Conservation (phyloP, 2,329 filamentous ascomycete genomes). For the Arthrobotrys conoides region DNA sequence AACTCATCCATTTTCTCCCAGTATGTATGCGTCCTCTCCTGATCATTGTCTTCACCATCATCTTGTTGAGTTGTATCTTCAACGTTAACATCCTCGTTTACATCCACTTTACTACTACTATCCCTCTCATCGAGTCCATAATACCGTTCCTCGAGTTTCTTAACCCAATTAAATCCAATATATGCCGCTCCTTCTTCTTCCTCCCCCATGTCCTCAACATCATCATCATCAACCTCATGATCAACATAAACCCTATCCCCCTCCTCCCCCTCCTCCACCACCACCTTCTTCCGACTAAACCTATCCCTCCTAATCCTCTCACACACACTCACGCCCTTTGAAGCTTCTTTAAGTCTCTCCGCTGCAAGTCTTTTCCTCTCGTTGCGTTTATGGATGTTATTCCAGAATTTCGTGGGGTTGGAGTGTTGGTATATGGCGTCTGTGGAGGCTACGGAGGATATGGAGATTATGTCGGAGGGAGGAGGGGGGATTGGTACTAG, state of each 20-base stretch:
- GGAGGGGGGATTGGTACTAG: not conserved
- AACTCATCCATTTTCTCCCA: constrained; percentile 25
- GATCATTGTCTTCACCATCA: not conserved
- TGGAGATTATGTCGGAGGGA: not conserved
- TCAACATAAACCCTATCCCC: not conserved
- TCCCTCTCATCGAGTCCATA: not conserved
- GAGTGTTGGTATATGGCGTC: constrained; percentile 3
- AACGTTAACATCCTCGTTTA: no score
- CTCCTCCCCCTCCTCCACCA: not conserved
- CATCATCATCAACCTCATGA: no score
- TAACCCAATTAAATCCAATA: not conserved
- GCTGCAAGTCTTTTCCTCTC: not conserved
- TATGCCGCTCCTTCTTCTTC: not conserved
- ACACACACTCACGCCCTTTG: constrained; percentile 20
- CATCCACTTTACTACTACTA: not conserved
- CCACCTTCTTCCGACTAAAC: constrained; percentile 15
- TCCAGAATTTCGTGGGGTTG: constrained; percentile 31
- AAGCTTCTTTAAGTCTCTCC: not conserved
- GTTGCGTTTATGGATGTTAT: not conserved
- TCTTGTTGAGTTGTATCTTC: no score
- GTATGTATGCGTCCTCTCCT: not conserved
- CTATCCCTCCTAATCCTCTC: constrained; percentile 21
- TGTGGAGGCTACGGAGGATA: not conserved
- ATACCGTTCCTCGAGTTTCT: constrained; percentile 21
- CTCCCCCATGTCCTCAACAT: no score